A percentile compares a stretch with the other conserved stretches of the same genome.
These are phyloP conservation scores for Asterella californica DNA, from an alignment of 225 moss, liverwort and hornwort species.

Conservation along the genomic window DNA sequence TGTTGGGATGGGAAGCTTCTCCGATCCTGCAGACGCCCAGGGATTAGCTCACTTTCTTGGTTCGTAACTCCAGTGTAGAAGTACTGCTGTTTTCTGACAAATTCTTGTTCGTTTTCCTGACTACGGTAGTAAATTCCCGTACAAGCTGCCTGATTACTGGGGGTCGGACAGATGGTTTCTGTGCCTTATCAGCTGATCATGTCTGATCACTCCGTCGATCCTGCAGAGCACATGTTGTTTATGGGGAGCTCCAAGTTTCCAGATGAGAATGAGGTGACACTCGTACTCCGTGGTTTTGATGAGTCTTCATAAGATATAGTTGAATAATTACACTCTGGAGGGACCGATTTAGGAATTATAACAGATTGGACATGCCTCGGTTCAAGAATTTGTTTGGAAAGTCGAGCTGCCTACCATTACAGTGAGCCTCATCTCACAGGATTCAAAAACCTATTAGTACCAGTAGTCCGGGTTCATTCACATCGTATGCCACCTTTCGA, in stretches of 20 bases:
- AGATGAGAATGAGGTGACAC: slow-evolving; percentile 86
- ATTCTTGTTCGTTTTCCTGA: not conserved
- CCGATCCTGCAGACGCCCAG: slow-evolving; percentile 92
- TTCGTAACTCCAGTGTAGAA: slow-evolving; percentile 23
- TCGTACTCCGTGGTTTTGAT: not conserved
- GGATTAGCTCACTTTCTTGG: slow-evolving; percentile 98
- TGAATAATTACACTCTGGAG: not conserved
- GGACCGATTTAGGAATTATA: not conserved
- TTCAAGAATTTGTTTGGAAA: not conserved
- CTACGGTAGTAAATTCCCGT: not conserved
- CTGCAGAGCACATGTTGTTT: slow-evolving; percentile 95
- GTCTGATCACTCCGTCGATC: not conserved
- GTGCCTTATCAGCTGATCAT: not conserved
- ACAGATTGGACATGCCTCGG: not conserved
- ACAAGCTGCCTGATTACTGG: not conserved
- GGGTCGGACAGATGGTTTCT: no score
- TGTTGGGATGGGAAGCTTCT: slow-evolving; percentile 96
- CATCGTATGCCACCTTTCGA: not conserved
- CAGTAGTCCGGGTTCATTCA: not conserved
- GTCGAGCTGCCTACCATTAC: not conserved
- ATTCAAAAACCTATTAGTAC: not conserved
- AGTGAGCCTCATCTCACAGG: not conserved
- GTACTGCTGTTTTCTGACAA: not conserved
- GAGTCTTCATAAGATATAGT: not conserved
- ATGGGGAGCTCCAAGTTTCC: slow-evolving; percentile 96